Evolutionary conservation across 495 filamentous ascomycete genomes (phyloP), one percentile per base, ranked within the genome.

Genomic region (Hypomontagnella monticulosa): DNA sequence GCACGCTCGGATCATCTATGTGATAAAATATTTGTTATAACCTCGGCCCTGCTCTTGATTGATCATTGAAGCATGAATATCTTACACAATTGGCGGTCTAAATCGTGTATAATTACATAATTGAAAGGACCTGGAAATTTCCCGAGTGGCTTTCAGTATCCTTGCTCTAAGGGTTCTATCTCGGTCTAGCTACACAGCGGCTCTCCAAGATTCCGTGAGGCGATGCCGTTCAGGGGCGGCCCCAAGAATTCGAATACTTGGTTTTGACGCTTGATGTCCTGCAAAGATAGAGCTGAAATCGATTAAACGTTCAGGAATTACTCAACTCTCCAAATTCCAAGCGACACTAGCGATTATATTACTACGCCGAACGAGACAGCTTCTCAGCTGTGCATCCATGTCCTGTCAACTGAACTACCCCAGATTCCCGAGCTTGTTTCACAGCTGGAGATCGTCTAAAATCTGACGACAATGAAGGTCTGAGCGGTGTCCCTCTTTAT

Each of bases 361-460:
- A 27, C 23, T 40, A 40, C 36, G 36, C 36, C 11, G 36, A 10
- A 40, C 36, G 11, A 2, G 36, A 2, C 37, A 18, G 20, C 30
- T 55, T 20, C 33, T 10, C 10, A 23, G 15, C 23, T 27, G 23
- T 6, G 19, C 18, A 19, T 43, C 19, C 38, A 7, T n/a, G 36
- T 20, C 38, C 8, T 51, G n/a, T 42, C 23, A 27, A 6, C 23
- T 6, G 23, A 27, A 27, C 14, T 48, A 61, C 56, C 63, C 51
- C 49, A 42, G 63, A 66, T 57, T 19, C 40, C 16, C n/a, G 37
- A 43, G 47, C 33, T 33, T 56, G 58, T 67, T 67, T 67, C 64
- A 62, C 54, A 33, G 0, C 15, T 1, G 19, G 14, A 14, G 57
- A 58, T 67, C 57, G 5, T 38, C 32, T 54, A 37, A 14, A 54